These are phyloP conservation scores for Microstegium vimineum DNA, from an alignment of 176 grass and related monocot species.

Conservation along the genomic window DNA sequence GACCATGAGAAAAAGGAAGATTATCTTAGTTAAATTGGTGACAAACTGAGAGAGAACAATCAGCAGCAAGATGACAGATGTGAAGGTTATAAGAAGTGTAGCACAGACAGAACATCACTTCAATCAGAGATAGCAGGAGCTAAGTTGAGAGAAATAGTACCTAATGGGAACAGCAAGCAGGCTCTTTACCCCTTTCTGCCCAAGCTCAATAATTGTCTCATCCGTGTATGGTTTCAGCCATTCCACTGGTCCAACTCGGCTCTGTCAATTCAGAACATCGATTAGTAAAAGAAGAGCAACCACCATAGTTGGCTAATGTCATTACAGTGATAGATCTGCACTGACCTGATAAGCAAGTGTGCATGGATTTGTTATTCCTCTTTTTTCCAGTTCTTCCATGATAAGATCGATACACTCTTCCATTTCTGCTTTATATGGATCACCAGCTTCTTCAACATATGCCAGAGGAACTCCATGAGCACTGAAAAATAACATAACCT, in stretches of 20 bases:
- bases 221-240: constrained; percentile 98
- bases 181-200: constrained; percentile 70
- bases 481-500: constrained; percentile 99
- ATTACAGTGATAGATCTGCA: background rate
- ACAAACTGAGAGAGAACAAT: background rate
- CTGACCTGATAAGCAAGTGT: constrained; percentile 94
- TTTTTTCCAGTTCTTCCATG: constrained; percentile 85
- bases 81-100: background rate
- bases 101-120: background rate
- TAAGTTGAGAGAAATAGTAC: constrained; percentile 36
- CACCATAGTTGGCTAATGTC: background rate
- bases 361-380: constrained; percentile 78
- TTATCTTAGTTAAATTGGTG: background rate
- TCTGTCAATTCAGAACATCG: constrained; percentile 46
- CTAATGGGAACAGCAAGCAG: constrained; percentile 96
- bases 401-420: constrained; percentile 97
- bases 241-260: constrained; percentile 95
- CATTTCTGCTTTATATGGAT: constrained; percentile 99
- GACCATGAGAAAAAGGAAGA: constrained; percentile 6
- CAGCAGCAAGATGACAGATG: background rate
- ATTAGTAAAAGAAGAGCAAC: constrained; percentile 12
- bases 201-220: constrained; percentile 96
- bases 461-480: constrained; percentile 97
- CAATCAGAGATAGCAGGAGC: background rate
- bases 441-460: constrained; percentile 98